Evolutionary conservation across 176 grass and related monocot genomes (phyloP), one percentile per base, ranked within the genome.

Genomic region (Carex scoparia): DNA sequence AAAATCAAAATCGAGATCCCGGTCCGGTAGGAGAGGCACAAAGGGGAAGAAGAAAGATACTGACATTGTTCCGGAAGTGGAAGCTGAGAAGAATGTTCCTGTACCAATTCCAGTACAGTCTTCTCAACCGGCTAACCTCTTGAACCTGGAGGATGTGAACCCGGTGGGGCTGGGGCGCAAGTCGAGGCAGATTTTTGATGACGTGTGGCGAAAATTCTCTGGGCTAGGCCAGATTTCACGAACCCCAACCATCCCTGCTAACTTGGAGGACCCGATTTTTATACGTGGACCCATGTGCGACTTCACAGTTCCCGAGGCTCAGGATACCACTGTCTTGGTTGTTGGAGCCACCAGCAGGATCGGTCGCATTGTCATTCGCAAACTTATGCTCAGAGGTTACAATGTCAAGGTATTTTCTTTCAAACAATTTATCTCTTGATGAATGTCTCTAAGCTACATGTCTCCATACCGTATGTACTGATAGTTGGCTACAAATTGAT

Each of bases 151-250:
- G 62, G 93, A 93, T 65, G 93, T 95, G 74, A 98, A 93, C 80
- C 95, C 95, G 30, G 93, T 98, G 65, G 95, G 92, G 0, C 88
- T 98, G 13, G 95, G 95, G 9, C 92, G 95, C 3, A 88, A 86
- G 9, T 98, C 93, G 14, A 89, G 93, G 72, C 95, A 94, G 91
- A 82, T 98, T 54, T 98, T 98, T 88, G 91, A 98, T 85, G 95
- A 98, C 85, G 93, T 98, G 85, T 98, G 95, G 93, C 89, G 93
- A 84, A 98, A 93, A 86, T 94, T 98, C 92, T 98, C 95, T n/a
- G 92, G 86, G 11, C 89, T 98, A 10, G 95, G 91, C 4, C 95
- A 98, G 91, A 98, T 98, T 69, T 94, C 95, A 9, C 88, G 94
- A 85, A 87, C 95, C 3, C 89, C 94, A 3, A 71, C 86, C 62